Base-by-base conservation (phyloP, 495 filamentous ascomycete genomes). In the Neurospora pannonica region DNA sequence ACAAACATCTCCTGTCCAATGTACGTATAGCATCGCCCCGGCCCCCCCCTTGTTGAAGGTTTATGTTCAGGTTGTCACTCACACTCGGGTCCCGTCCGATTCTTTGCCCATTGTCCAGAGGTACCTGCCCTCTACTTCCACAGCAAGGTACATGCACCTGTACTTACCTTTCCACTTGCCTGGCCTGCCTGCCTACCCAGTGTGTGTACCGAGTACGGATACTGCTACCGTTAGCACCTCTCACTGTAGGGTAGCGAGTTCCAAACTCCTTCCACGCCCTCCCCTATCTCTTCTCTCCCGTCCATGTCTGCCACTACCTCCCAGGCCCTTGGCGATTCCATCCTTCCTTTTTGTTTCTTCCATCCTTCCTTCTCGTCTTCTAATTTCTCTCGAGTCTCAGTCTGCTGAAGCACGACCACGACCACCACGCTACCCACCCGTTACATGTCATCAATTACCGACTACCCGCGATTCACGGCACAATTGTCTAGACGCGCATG, bases 291-390 rank as follows among this genome's bases (percentile, higher is more conserved):
- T 67, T 67, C 54, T 31, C 48, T 67, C 54, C 54, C 54, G 54
- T 67, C 54, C 15, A 67, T 67, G 54, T 67, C 54, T 34, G 54
- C 54, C 54, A 67, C 38, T 15, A 15, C 54, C 54, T 67, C 54
- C 54, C 54, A 67, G 13, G 54, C 28, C 54, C 54, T 67, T 34
- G 54, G 54, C 54, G 54, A 67, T 67, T 67, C 54, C 54, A 19
- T 67, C 54, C 54, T 67, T 67, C 54, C 54, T 67, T 67, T 67
- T 67, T 67, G 54, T 67, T 67, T 67, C 54, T 62, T 62, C 48
- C 21, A 28, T 67, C 28, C 54, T 34, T 67, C 54, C 54, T 67
- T 34, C 28, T 67, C 54, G 28, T 67, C 54, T 67, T 67, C 54
- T 28, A 67, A 67, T 34, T 67, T 34, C 28, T 28, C 28, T 31